phyloP scores from a whole-genome alignment of 495 filamentous ascomycete species.

The Xylaria venustula region DNA sequence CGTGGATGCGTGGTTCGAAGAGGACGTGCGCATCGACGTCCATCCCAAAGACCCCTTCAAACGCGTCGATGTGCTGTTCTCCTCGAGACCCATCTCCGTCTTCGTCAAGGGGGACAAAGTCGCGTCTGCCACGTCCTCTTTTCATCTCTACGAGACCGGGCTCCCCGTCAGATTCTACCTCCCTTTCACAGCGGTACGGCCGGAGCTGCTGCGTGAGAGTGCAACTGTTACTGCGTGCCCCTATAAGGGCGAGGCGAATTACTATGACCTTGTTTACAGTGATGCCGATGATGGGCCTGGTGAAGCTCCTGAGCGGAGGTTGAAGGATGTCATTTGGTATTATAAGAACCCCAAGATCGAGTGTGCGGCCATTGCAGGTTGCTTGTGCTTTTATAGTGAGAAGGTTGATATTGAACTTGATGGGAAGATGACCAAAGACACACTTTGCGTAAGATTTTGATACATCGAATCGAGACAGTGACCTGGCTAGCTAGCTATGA shows the following conservation, averaged over 20 bases:
- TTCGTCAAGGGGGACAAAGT: background rate
- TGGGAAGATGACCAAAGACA: slow-evolving; percentile 29
- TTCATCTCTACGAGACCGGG: slow-evolving; percentile 52
- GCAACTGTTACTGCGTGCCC: slow-evolving; percentile 48
- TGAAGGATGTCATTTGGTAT: slow-evolving; percentile 55
- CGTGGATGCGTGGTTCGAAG: slow-evolving; percentile 60
- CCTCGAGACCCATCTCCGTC: slow-evolving; percentile 34
- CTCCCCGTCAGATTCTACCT: slow-evolving; percentile 55
- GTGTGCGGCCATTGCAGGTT: slow-evolving; percentile 43
- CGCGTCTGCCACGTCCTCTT: slow-evolving; percentile 40
- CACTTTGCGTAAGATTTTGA: background rate
- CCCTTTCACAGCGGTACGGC: slow-evolving; percentile 41
- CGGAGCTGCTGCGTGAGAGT: slow-evolving; percentile 38
- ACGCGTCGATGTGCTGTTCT: slow-evolving; percentile 56
- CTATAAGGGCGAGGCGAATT: slow-evolving; percentile 59
- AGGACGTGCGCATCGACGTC: slow-evolving; percentile 50
- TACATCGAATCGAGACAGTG: no score
- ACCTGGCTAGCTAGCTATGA: no score
- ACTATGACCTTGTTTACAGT: slow-evolving; percentile 34
- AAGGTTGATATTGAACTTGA: slow-evolving; percentile 58
- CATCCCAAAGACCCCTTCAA: slow-evolving; percentile 64
- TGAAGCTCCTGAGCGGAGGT: slow-evolving; percentile 24
- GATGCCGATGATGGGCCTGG: background rate
- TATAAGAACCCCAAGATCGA: slow-evolving; percentile 53
- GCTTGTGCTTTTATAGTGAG: slow-evolving; percentile 60